Evolutionary conservation across 768 basidiomycete species (phyloP), one percentile per base, ranked within the genome.

Genomic region (Amanita fuliginea): DNA sequence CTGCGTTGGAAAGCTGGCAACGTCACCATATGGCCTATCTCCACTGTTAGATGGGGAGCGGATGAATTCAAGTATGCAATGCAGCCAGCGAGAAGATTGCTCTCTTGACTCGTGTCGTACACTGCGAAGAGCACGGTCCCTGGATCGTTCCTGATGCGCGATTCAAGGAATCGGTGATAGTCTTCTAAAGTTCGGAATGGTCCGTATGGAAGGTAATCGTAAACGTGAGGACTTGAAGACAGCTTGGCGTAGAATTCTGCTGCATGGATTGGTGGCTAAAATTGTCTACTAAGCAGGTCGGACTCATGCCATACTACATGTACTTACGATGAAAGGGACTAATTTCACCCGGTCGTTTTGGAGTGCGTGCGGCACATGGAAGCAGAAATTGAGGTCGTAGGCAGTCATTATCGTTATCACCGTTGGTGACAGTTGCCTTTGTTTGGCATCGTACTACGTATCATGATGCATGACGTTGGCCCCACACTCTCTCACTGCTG

Each of bases 1-100:
- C 80, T 84, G 13, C 77, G 67, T 51, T 83, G 81, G 59, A 80
- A 86, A 1, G 58, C 59, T 0, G 81, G 78, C 1, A 79, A 61
- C 35, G 77, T 71, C 41, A 80, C 63, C 32, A 81, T 63, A 54
- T 67, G 69, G 7, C 76, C 80, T 30, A 84, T 70, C 55, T 86
- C 82, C 6, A 71, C 69, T 18, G 57, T 61, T 10, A 78, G 66
- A 51, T 78, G 58, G 4, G 42, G 47, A 2, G 68, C 53, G 8
- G 65, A 69, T 3, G 74, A 64, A 53, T 76, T 71, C 44, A 78
- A 58, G 51, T 76, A 66, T 0, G 73, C 78, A 7, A 82, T 70
- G 6, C 69, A 63, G 0, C 78, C 82, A 3, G 81, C 81, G 37
- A 49, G 16, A 13, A 49, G 19, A 54, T 19, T 1, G 62, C 52